These are phyloP conservation scores for Aspergillus cavernicola DNA, from an alignment of 495 filamentous ascomycete species.

Conservation along the genomic window DNA sequence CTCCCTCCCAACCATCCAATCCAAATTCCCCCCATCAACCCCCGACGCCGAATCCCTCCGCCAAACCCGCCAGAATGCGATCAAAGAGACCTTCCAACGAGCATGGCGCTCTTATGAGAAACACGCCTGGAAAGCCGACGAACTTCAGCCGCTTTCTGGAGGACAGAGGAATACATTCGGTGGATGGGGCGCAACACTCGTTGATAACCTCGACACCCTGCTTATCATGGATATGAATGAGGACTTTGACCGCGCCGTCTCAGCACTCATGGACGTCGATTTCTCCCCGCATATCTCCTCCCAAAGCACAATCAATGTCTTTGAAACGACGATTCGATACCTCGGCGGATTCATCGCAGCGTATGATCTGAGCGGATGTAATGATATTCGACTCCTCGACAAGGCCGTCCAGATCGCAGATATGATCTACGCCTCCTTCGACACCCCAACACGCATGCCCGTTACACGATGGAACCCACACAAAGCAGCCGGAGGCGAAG, in stretches of 20 bases:
- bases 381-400: constrained; percentile 28
- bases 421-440: constrained; percentile 38
- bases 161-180: constrained; percentile 63
- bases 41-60: constrained; percentile 2
- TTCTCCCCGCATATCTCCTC: constrained; percentile 51
- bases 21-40: not conserved
- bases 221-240: constrained; percentile 82
- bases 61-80: constrained; percentile 29
- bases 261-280: constrained; percentile 63
- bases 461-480: constrained; percentile 29
- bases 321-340: constrained; percentile 48
- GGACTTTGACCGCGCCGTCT: constrained; percentile 74
- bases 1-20: constrained; percentile 4
- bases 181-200: constrained; percentile 78
- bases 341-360: constrained; percentile 49
- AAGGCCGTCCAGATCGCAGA: constrained; percentile 34
- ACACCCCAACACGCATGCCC: constrained; percentile 39
- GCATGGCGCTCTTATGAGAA: constrained; percentile 63
- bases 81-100: constrained; percentile 57
- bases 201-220: constrained; percentile 81
- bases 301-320: constrained; percentile 38
- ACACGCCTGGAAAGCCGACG: constrained; percentile 67
- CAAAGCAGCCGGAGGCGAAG: constrained; percentile 18
- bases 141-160: constrained; percentile 58
- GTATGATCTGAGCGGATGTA: constrained; percentile 44